Conservation (phyloP, 2,329 filamentous ascomycete genomes). For the Alternaria sp. region DNA sequence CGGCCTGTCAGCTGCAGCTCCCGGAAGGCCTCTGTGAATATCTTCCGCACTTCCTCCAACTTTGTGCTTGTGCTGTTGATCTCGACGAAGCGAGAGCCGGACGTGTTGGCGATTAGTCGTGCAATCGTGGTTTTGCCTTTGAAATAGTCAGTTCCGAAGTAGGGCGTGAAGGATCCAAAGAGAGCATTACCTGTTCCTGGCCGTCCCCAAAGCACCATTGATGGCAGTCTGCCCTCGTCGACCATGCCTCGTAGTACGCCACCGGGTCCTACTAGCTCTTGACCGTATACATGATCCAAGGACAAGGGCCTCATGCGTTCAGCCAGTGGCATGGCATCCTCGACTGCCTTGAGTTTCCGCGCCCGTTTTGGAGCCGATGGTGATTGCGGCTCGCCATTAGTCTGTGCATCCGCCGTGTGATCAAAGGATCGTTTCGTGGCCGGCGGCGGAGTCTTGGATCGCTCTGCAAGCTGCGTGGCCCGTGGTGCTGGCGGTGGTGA, state of each 20-base stretch:
- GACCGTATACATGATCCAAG: conserved; percentile 87
- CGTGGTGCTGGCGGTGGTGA: conserved; percentile 28
- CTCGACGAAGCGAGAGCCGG: conserved; percentile 82
- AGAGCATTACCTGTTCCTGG: conserved; percentile 65
- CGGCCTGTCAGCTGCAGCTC: conserved; percentile 83
- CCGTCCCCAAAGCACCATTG: conserved; percentile 92
- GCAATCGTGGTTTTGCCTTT: conserved; percentile 90
- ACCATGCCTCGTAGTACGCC: conserved; percentile 90
- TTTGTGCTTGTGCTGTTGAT: conserved; percentile 93
- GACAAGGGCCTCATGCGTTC: conserved; percentile 90
- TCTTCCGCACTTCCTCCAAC: conserved; percentile 88
- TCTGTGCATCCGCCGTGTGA: conserved; percentile 25
- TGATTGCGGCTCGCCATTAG: conserved; percentile 37
- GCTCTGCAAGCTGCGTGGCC: conserved; percentile 24
- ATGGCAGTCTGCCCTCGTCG: conserved; percentile 83
- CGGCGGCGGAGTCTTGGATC: conserved; percentile 39
- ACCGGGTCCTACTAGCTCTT: conserved; percentile 84
- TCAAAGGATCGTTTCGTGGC: conserved; percentile 40
- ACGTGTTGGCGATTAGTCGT: conserved; percentile 82
- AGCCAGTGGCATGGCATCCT: conserved; percentile 81
- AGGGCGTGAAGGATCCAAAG: neutral
- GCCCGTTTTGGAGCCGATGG: conserved; percentile 64
- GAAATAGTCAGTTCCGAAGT: neutral
- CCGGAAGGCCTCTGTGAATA: conserved; percentile 83
- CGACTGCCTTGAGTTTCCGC: conserved; percentile 64